These are phyloP conservation scores for Podaxis sp. DNA, from an alignment of 768 basidiomycete species.

Conservation along the genomic window DNA sequence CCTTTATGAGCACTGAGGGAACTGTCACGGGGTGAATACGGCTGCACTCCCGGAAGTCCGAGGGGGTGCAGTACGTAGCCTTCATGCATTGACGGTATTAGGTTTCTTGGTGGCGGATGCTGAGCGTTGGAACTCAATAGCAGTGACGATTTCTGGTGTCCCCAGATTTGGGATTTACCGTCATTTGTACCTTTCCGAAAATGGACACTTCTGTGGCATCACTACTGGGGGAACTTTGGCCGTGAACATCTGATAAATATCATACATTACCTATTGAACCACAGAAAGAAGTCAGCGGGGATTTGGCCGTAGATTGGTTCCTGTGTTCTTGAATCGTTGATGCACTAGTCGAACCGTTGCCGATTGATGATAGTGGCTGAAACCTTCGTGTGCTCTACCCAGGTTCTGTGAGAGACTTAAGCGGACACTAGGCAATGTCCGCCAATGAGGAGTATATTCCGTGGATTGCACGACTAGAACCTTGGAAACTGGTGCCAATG, in stretches of 20 bases:
- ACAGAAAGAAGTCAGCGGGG: neutral
- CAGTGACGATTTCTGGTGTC: neutral
- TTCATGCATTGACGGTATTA: neutral
- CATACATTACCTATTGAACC: neutral
- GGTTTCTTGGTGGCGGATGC: neutral
- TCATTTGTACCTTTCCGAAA: too few relatives aligned
- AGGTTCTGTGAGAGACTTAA: neutral
- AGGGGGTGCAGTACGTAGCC: neutral
- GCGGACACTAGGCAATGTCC: neutral
- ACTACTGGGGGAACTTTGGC: too few relatives aligned
- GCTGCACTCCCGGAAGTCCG: neutral
- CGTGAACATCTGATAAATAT: neutral
- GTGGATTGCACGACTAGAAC: neutral
- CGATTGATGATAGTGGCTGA: neutral
- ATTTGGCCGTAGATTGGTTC: neutral
- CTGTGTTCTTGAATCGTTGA: neutral
- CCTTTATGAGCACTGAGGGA: neutral
- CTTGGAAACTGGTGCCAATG: neutral
- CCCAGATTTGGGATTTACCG: neutral
- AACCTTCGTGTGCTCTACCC: too few relatives aligned
- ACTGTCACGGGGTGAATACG: neutral
- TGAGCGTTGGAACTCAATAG: neutral
- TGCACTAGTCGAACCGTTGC: neutral
- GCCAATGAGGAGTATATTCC: neutral
- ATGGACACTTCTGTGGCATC: too few relatives aligned